Evolutionary conservation across 2,329 filamentous ascomycete genomes (phyloP).

Genomic region (Xylaria sp.): DNA sequence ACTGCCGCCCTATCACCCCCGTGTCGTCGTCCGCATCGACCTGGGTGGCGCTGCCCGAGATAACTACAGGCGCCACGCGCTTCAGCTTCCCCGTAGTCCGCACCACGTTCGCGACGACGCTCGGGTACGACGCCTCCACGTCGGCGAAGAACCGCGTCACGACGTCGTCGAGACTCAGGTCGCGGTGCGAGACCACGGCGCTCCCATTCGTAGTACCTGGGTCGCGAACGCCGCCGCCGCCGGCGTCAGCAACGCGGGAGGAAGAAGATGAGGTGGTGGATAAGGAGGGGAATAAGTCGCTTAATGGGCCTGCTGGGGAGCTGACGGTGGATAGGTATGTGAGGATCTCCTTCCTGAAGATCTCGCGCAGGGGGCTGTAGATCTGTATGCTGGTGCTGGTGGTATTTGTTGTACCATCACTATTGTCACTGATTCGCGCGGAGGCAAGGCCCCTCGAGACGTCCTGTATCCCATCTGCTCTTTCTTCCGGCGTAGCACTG

Average conservation of each 20-base stretch:
- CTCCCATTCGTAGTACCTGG: neutral
- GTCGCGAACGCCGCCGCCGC: too few relatives aligned
- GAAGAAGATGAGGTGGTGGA: neutral
- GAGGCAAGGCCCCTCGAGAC: neutral
- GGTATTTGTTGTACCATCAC: neutral
- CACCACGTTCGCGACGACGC: conserved; percentile 95
- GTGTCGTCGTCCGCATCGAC: conserved; percentile 20
- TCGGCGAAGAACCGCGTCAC: conserved; percentile 89
- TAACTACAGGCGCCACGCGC: conserved; percentile 45
- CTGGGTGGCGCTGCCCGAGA: neutral
- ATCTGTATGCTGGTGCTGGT: conserved; percentile 53
- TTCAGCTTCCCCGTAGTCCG: conserved; percentile 87
- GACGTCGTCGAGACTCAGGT: conserved; percentile 89
- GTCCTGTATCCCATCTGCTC: neutral
- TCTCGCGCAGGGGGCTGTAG: conserved; percentile 85
- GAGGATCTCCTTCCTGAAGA: conserved; percentile 82
- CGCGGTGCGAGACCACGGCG: conserved; percentile 72
- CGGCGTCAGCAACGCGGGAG: neutral
- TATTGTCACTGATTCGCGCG: neutral
- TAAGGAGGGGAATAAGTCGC: conserved; percentile 21
- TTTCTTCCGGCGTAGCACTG: neutral
- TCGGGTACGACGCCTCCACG: conserved; percentile 87
- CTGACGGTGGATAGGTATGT: conserved; percentile 69
- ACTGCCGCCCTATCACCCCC: conserved; percentile 52
- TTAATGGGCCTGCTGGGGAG: conserved; percentile 5